A percentile compares a stretch with the other conserved stretches of the same genome.
Conservation (phyloP, 345 rosid species). For the Acer yangbiense region DNA sequence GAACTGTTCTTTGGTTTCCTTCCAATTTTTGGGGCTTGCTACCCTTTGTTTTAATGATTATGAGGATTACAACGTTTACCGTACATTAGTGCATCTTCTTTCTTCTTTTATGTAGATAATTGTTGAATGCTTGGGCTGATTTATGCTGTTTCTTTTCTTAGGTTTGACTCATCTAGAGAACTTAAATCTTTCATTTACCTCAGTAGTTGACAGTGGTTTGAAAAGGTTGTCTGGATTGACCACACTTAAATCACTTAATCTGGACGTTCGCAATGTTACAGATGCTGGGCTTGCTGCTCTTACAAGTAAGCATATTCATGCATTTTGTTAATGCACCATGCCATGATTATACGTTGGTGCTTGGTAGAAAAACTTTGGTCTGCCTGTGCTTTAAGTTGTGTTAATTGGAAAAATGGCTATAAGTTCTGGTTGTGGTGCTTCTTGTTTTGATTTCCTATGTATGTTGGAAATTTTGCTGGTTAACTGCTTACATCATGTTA, state of each 20-base stretch:
- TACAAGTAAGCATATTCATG: conserved; percentile 41
- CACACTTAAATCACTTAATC: conserved; percentile 57
- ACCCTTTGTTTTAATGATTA: too few species aligned
- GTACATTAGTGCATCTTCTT: not conserved
- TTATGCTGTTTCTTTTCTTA: conserved; percentile 18
- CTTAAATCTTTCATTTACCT: conserved; percentile 59
- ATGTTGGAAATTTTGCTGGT: not conserved
- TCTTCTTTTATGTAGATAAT: not conserved
- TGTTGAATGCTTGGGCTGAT: conserved; percentile 3
- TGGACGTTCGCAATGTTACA: conserved; percentile 55
- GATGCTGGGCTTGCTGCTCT: conserved; percentile 59
- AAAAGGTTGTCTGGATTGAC: conserved; percentile 49
- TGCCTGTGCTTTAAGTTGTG: not conserved
- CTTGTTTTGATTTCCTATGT: not conserved
- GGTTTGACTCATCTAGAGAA: conserved; percentile 57
- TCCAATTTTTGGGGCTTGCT: not conserved
- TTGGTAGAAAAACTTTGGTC: not conserved
- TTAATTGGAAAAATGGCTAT: not conserved
- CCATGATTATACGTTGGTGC: not conserved
- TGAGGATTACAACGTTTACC: too few species aligned
- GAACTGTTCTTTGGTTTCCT: not conserved
- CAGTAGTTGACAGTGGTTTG: conserved; percentile 50
- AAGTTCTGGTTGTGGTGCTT: not conserved
- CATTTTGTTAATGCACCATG: not conserved
- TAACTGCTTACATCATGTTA: not conserved